A percentile compares a stretch with the other conserved stretches of the same genome.
phyloP scores from a whole-genome alignment of 177 flowering plant species.

The Vitis hybrid region DNA sequence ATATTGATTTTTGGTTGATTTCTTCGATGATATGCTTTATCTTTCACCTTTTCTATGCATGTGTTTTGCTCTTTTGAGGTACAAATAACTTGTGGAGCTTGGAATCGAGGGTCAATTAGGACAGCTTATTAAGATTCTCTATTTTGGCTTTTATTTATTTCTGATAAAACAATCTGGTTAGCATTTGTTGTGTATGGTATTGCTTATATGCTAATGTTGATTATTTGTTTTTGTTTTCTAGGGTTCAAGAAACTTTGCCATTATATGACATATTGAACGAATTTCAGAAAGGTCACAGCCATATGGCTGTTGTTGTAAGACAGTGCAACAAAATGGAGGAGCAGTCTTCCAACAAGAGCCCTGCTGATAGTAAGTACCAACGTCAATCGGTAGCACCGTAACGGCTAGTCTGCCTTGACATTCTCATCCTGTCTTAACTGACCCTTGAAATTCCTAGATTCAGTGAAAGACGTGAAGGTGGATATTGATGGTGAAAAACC shows the following conservation, averaged over 20 bases:
- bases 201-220: neutral
- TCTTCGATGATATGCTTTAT: too few species aligned
- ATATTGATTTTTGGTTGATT: too few species aligned
- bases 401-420: neutral
- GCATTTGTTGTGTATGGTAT: neutral
- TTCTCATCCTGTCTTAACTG: too few species aligned
- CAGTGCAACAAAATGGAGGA: slow-evolving; percentile 32
- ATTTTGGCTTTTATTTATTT: too few species aligned
- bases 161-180: neutral
- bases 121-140: too few species aligned
- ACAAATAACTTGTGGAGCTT: too few species aligned
- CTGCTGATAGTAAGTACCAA: slow-evolving; percentile 39
- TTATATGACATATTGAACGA: slow-evolving; percentile 95
- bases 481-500: slow-evolving; percentile 39
- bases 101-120: too few species aligned
- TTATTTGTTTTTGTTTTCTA: slow-evolving; percentile 23
- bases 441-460: slow-evolving; percentile 21
- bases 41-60: too few species aligned
- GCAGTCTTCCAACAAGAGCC: slow-evolving; percentile 21
- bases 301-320: slow-evolving; percentile 94
- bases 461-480: slow-evolving; percentile 60
- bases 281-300: slow-evolving; percentile 99
- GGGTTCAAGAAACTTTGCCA: slow-evolving; percentile 84
- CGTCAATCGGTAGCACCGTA: neutral
- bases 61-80: too few species aligned